Conservation (phyloP, 192 early-diverging fungal genomes). For the Geranomyces variabilis region DNA sequence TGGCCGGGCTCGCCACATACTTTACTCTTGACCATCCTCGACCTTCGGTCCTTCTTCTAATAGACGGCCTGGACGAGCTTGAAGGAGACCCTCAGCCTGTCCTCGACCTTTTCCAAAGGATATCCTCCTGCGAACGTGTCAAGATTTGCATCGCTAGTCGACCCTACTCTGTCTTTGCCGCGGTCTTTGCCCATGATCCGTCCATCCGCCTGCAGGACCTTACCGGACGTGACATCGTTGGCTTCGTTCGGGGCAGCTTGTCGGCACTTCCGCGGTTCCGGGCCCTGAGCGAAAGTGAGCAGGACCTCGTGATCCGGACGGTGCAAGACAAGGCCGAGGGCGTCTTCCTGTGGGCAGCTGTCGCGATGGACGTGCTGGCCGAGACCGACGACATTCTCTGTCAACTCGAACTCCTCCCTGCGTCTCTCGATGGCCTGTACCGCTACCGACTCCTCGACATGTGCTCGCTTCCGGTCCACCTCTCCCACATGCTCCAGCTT, state of each 20-base stretch:
- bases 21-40: slow-evolving; percentile 11
- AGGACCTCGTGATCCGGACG: not conserved
- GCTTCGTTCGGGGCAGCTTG: not conserved
- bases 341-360: slow-evolving; percentile 7
- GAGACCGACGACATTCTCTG: slow-evolving; percentile 5
- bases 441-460: slow-evolving; percentile 7
- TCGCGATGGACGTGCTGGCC: slow-evolving; percentile 12
- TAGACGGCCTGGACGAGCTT: slow-evolving; percentile 7
- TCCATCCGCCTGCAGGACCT: slow-evolving; percentile 4
- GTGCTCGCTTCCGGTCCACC: not conserved
- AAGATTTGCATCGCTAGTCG: slow-evolving; percentile 6
- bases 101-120: not conserved
- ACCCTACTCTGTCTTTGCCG: not conserved
- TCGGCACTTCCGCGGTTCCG: not conserved
- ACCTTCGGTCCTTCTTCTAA: slow-evolving; percentile 7
- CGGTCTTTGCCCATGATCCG: not conserved
- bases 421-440: slow-evolving; percentile 8
- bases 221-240: not conserved
- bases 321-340: not conserved
- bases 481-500: slow-evolving; percentile 2
- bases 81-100: slow-evolving; percentile 3
- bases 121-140: slow-evolving; percentile 5
- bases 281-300: not conserved
- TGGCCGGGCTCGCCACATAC: not conserved
- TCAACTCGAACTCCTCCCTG: slow-evolving; percentile 2